Conservation (phyloP, 345 rosid genomes). For the Noccaea bulbosa region DNA sequence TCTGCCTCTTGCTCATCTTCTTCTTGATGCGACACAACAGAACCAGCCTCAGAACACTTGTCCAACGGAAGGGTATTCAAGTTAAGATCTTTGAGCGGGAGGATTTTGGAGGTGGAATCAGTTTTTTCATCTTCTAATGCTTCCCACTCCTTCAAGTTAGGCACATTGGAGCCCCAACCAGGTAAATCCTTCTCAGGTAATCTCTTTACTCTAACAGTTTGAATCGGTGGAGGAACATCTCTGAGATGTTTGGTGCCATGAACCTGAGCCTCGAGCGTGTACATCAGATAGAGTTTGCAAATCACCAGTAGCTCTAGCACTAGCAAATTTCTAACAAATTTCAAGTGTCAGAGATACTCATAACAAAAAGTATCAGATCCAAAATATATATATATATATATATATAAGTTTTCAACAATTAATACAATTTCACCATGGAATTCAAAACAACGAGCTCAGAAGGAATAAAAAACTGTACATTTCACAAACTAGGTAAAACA, state of each 20-base stretch:
- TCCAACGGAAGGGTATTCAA: conserved; percentile 52
- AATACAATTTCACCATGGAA: too few relatives aligned
- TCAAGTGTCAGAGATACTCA: neutral
- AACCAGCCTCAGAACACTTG: conserved; percentile 52
- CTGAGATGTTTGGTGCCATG: conserved; percentile 74
- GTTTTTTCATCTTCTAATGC: conserved; percentile 62
- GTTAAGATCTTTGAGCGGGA: conserved; percentile 78
- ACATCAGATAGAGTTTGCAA: conserved; percentile 77
- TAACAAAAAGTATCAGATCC: neutral
- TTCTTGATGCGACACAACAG: conserved; percentile 51
- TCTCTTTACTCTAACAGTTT: conserved; percentile 73
- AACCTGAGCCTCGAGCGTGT: conserved; percentile 72
- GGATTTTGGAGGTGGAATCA: conserved; percentile 62
- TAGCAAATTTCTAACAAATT: conserved; percentile 62
- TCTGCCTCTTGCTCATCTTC: conserved; percentile 48
- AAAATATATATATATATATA: too few relatives aligned
- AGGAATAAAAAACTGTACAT: too few relatives aligned
- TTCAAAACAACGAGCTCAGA: too few relatives aligned
- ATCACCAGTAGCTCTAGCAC: conserved; percentile 92
- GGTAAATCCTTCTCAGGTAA: conserved; percentile 88
- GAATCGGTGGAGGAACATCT: conserved; percentile 78
- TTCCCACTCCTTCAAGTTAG: conserved; percentile 95
- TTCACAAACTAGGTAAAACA: neutral
- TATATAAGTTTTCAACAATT: neutral
- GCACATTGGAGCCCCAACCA: conserved; percentile 94